Percentiles rank a stretch among this genome's conserved stretches.
Conservation (phyloP, 2,329 filamentous ascomycete genomes). For the Parastagonospora nodorum region DNA sequence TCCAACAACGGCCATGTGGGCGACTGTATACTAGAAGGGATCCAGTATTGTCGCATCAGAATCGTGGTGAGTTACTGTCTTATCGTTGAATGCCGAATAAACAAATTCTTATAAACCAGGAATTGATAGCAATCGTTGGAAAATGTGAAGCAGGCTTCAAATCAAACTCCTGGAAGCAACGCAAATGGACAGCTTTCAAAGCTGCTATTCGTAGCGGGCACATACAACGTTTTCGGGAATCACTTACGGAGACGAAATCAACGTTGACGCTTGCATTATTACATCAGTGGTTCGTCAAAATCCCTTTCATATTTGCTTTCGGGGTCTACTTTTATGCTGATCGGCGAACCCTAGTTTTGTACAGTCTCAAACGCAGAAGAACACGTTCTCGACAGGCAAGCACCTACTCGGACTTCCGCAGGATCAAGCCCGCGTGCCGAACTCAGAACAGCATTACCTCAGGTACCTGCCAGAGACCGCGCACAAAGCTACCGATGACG, state of each 20-base stretch:
- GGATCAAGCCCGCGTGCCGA: no score
- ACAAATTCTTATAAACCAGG: background rate
- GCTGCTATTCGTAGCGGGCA: slow-evolving; percentile 10
- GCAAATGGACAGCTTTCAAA: slow-evolving; percentile 12
- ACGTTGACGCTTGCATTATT: slow-evolving; percentile 18
- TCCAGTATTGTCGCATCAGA: slow-evolving; percentile 14
- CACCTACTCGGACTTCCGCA: no score
- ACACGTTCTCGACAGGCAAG: no score
- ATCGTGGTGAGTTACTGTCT: background rate
- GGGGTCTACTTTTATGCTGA: no score
- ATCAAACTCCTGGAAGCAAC: slow-evolving; percentile 8
- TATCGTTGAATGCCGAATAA: background rate
- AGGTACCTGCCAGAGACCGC: no score
- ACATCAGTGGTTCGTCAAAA: slow-evolving; percentile 10
- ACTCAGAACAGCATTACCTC: no score
- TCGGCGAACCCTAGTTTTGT: background rate
- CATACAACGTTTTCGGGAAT: slow-evolving; percentile 13
- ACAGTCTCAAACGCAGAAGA: background rate
- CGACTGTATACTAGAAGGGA: slow-evolving; percentile 12
- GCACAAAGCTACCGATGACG: no score
- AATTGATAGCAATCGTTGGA: slow-evolving; percentile 7
- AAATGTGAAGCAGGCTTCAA: slow-evolving; percentile 7
- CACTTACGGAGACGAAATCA: slow-evolving; percentile 12
- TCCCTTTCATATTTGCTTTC: background rate
- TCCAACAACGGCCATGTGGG: background rate